phyloP scores from a whole-genome alignment of 2,329 filamentous ascomycete species.

The Cladosporium sp. region DNA sequence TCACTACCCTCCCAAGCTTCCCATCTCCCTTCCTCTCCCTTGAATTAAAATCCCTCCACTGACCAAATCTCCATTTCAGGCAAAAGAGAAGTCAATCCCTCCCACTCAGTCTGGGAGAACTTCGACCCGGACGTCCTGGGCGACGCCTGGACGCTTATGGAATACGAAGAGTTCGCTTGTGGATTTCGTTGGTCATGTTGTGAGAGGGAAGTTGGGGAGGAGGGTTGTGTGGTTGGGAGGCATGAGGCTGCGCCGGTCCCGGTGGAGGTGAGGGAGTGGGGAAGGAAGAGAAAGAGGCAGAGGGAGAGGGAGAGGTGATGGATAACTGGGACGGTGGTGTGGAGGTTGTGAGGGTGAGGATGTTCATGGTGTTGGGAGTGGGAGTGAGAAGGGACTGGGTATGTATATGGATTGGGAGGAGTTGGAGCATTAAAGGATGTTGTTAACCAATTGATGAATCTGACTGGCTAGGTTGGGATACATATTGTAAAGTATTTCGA shows the following conservation, averaged over 20 bases:
- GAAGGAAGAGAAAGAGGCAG: too few species aligned
- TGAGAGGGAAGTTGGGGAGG: background rate
- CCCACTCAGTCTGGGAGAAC: background rate
- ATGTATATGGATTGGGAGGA: too few species aligned
- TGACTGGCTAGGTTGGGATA: too few species aligned
- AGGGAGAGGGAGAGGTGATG: too few species aligned
- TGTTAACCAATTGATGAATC: too few species aligned
- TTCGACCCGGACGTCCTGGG: slow-evolving; percentile 2
- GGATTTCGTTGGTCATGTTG: slow-evolving; percentile 6
- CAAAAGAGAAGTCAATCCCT: background rate
- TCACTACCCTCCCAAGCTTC: too few species aligned
- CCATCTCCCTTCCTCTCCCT: too few species aligned
- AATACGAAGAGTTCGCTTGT: background rate
- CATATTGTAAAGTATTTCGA: too few species aligned
- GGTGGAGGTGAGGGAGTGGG: background rate
- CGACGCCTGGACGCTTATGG: slow-evolving; percentile 9
- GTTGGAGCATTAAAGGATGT: too few species aligned
- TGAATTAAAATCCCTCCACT: background rate
- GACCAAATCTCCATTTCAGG: background rate
- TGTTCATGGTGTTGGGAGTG: too few species aligned
- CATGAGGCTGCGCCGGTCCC: slow-evolving; percentile 8
- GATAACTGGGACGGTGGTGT: too few species aligned
- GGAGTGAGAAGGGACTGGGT: too few species aligned
- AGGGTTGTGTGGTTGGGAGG: slow-evolving; percentile 1
- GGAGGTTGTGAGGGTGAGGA: background rate